Evolutionary conservation across 108 stramenopile genomes (phyloP), one percentile per base, ranked within the genome.

Genomic region (Phaeodactylum tricornutum): DNA sequence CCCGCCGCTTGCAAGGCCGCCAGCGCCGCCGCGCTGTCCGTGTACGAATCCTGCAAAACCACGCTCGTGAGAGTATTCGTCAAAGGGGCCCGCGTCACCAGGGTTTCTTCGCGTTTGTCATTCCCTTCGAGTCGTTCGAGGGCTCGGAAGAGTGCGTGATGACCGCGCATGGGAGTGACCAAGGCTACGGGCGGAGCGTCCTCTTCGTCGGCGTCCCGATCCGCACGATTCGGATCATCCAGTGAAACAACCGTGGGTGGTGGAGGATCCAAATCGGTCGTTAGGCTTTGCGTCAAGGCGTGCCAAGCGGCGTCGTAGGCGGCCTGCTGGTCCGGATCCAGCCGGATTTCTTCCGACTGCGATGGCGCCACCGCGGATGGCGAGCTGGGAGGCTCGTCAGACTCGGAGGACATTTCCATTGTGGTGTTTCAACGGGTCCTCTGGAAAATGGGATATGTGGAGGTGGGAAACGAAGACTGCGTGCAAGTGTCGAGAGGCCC

Each of bases 121-220:
- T 86, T 48, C 21, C 68, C 64, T 40, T 76, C 65, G 27, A 72
- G 51, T 38, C 61, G 59, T 23, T 61, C 44, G 11, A 65, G 19
- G 0, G 71, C 45, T 23, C 56, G 54, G 52, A 51, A 51, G 4
- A 71, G 35, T 3, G 59, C 59, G 26, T 65, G 63, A 22, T 61
- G 70, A 4, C 70, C 64, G 8, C 49, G 53, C 15, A 47, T 64
- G 52, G 64, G 63, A 6, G 47, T 52, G 16, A 58, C 34, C 27
- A 66, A 39, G 3, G 71, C 52, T 16, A 27, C 25, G 21, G 45
- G 45, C 19, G 16, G 21, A 41, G 16, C 39, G 9, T 15, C 21
- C 39, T 6, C 21, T 41, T 41, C 39, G 5, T 41, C 4, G 16
- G 16, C 39, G n/a, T n/a, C n/a, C n/a, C n/a, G n/a, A 41, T 41